Evolutionary conservation across 2,329 filamentous ascomycete genomes (phyloP), one percentile per base, ranked within the genome.

Genomic region (Neopestalotiopsis rosae): DNA sequence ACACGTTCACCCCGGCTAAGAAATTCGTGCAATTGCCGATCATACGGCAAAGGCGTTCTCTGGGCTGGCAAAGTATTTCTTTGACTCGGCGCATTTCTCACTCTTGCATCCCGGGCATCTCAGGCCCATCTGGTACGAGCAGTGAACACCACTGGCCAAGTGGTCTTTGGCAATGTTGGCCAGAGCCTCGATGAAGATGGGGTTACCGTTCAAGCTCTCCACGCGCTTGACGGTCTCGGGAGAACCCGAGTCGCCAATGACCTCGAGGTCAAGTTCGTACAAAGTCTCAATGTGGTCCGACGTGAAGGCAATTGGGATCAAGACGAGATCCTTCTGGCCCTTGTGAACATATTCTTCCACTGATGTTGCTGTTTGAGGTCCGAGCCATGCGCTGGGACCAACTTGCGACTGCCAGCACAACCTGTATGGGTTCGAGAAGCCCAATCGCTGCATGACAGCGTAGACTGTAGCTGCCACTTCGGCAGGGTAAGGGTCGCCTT

Each of bases 231-330:
- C 90, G 0, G 90, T 92, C 40, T 95, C 94, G 0, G 89, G 83
- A 76, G 93, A 89, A 14, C 92, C 90, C 1, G 89, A 94, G 80
- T 97, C 95, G 69, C 94, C 92, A 76, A 99, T 98, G 52, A 99
- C 94, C 81, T 99, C 96, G 75, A 94, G 87, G 79, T 99, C 96
- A 66, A 99, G 85, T 81, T 99, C 96, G 79, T 92, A 98, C 0
- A 99, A 85, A 0, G 96, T 99, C 83, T 99, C 96, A 74, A 99
- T 99, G 79, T 99, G 96, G 76, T 99, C 96, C n/a, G 94, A 97
- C 0, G 96, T 99, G 79, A 99, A 99, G 5, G 96, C 96, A 72
- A 99, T 97, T 0, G 96, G 96, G 68, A 99, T 94, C 6, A 99
- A 86, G 1, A 98, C 86, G 67, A 99, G 86, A 77, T 99, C 94